Conservation (phyloP, 176 grass and related monocot genomes). For the Saccharum officinarum region DNA sequence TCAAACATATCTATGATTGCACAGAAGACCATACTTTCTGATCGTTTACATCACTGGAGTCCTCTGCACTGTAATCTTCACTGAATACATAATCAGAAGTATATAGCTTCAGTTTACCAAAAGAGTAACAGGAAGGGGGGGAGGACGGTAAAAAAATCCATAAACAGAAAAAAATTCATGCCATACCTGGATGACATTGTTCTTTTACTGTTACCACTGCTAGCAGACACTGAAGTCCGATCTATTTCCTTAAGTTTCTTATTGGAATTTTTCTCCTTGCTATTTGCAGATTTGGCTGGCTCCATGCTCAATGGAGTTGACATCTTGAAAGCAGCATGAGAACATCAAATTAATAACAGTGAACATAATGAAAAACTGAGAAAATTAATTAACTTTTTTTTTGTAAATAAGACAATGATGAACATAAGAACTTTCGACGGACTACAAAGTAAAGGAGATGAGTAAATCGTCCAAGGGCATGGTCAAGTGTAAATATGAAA, state of each 20-base stretch:
- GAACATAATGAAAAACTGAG: neutral
- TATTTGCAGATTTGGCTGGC: slow-evolving; percentile 62
- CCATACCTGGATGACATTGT: slow-evolving; percentile 42
- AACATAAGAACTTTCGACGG: neutral
- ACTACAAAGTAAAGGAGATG: neutral
- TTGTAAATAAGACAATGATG: neutral
- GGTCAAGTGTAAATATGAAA: neutral
- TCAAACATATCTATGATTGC: neutral
- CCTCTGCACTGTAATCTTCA: slow-evolving; percentile 74
- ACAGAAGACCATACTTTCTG: slow-evolving; percentile 37
- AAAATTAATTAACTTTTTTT: neutral
- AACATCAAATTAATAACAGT: neutral
- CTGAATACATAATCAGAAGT: slow-evolving; percentile 32
- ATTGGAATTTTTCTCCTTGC: slow-evolving; percentile 66
- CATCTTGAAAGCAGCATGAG: slow-evolving; percentile 38
- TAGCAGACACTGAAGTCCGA: slow-evolving; percentile 53
- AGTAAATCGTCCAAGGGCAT: neutral
- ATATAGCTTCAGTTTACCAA: slow-evolving; percentile 28
- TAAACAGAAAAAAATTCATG: slow-evolving; percentile 12
- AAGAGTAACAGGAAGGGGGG: neutral
- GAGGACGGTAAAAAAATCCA: neutral
- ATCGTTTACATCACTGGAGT: slow-evolving; percentile 72
- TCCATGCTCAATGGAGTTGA: slow-evolving; percentile 56
- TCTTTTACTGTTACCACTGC: slow-evolving; percentile 62
- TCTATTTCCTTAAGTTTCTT: slow-evolving; percentile 77